Evolutionary conservation across 345 rosid genomes (phyloP), one percentile per base, ranked within the genome.

Genomic region (Aquilaria yunnanensis): DNA sequence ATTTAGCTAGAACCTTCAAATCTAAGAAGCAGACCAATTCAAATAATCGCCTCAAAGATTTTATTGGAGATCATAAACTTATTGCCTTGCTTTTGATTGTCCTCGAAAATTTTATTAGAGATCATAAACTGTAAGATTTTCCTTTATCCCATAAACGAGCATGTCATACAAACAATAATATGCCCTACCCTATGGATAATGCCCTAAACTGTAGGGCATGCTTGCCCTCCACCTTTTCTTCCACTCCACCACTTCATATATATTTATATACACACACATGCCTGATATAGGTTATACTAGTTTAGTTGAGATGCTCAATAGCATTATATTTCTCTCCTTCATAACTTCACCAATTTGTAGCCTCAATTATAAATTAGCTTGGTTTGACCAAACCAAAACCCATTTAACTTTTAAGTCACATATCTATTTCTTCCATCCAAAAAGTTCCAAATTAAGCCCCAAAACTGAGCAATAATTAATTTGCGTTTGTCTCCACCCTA

Each of bases 121-220:
- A 51, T 8, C 41, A 34, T 6, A 34, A 16, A 64, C 61, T 62
- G 53, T 60, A 16, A 16, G 65, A 54, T 60, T 67, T 60, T 56
- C 60, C 61, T 61, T 32, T 34, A 64, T 53, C 65, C 66, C 77
- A 66, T 61, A 47, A 66, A 59, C 48, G 48, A 41, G 16, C 61
- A 54, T 32, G 32, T 51, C 57, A 58, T 34, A 37, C 32, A 54
- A 64, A 37, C 32, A 54, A 64, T 65, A 62, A 64, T 8, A 37
- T 67, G 47, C 61, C 9, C 47, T 61, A 47, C 60, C 65, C 59
- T 56, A 53, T 67, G 47, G 57, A 48, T 64, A 51, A 71, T 73
- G 67, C 75, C 66, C 79, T 29, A 74, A 72, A 57, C 41, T 73
- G 73, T 63, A 74, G 72, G 70, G 68, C 83, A 66, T 72, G 77